Base-by-base conservation (phyloP, 768 basidiomycete genomes). In the Podaxis mareebaensis region DNA sequence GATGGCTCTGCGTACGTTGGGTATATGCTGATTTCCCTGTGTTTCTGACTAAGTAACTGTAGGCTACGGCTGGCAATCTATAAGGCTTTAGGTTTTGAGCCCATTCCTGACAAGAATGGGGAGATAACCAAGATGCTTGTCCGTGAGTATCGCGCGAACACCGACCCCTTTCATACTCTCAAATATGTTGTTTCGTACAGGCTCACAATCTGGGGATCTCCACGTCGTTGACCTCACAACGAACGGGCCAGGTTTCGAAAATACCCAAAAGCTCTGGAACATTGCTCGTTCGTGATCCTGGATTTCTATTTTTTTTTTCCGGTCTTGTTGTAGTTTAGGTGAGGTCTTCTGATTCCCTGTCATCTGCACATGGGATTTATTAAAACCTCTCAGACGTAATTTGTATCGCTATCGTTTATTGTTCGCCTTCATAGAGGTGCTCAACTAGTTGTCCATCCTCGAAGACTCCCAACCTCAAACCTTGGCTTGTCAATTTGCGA, bases 31-130 rank as follows among this genome's bases (percentile, higher is more conserved):
- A 28, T 64, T 42, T 36, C 17, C 10, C 22, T 53, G 46, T 48
- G 28, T 40, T 44, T 56, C 24, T n/a, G 36, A 22, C 64, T 52
- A 55, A 11, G 52, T 49, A 40, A 42, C 33, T 20, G 5, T 53
- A 93, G 92, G 46, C 68, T 93, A 57, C 84, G 91, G 53, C 70
- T 92, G 24, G 83, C 83, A 66, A 76, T 93, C 64, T 91, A 85
- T 73, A 89, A 85, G 69, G 85, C 85, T 8, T 73, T 93, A 44
- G 92, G 92, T 17, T 89, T 93, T 65, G 85, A 89, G 56, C 85
- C 90, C 3, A 74, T 92, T 46, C 64, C 84, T 17, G 82, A 85
- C 63, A 83, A 83, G 60, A 72, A 82, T 46, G 84, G 84, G 0
- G 71, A 74, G 15, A 67, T 84, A 28, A 67, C 72, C 12, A 91